These are phyloP conservation scores for Pyricularia pennisetigena DNA, from an alignment of 2,329 filamentous ascomycete genomes.

Conservation along the genomic window DNA sequence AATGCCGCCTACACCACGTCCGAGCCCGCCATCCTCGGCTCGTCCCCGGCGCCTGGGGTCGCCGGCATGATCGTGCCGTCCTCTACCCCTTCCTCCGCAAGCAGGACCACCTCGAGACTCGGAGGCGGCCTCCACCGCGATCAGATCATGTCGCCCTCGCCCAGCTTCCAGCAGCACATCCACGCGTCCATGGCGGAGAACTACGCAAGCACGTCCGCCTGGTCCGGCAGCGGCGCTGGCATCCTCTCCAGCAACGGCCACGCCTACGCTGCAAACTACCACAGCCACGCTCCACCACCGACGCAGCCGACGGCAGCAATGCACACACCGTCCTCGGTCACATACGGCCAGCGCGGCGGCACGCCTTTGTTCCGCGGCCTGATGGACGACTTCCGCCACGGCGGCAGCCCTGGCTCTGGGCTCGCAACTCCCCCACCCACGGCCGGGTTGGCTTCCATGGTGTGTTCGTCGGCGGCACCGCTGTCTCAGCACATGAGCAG, in stretches of 20 bases:
- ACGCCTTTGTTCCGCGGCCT: neutral
- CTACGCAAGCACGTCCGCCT: slow-evolving; percentile 31
- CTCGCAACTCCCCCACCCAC: neutral
- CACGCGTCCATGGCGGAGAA: slow-evolving; percentile 48
- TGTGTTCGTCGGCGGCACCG: neutral
- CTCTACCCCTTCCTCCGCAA: neutral
- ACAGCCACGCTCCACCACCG: slow-evolving; percentile 5
- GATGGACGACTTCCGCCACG: neutral
- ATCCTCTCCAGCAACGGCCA: neutral
- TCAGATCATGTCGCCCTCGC: slow-evolving; percentile 43
- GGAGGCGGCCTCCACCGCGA: slow-evolving; percentile 21
- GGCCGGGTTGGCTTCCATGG: neutral
- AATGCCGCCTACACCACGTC: slow-evolving; percentile 3
- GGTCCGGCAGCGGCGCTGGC: neutral
- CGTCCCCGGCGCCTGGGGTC: slow-evolving; percentile 5
- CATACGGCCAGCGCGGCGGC: slow-evolving; percentile 2
- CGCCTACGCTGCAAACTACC: slow-evolving; percentile 5
- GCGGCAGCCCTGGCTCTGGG: neutral
- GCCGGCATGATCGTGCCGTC: neutral
- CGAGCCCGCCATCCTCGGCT: slow-evolving; percentile 2
- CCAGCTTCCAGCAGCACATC: slow-evolving; percentile 39
- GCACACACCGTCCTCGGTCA: neutral
- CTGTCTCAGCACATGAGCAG: neutral
- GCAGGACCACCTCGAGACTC: neutral
- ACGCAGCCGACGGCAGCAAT: neutral